These are phyloP conservation scores for Populus trichocarpa DNA, from an alignment of 441 rosid species.

Conservation along the genomic window DNA sequence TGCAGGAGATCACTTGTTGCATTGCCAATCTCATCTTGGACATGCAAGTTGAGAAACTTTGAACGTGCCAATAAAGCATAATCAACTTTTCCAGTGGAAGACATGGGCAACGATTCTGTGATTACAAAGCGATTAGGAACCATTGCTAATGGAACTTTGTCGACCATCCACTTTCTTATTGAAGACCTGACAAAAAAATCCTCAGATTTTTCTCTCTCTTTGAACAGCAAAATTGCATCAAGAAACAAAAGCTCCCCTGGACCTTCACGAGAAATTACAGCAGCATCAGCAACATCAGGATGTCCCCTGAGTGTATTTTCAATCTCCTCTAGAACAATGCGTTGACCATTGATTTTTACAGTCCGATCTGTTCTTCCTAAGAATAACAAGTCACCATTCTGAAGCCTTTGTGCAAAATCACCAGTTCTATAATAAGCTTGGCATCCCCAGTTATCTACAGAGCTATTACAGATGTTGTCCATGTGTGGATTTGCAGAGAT, in stretches of 20 bases:
- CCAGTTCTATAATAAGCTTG: slow-evolving; percentile 70
- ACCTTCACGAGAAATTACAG: slow-evolving; percentile 46
- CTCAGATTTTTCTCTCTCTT: slow-evolving; percentile 38
- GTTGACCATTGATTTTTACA: slow-evolving; percentile 75
- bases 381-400: slow-evolving; percentile 72
- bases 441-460: slow-evolving; percentile 42
- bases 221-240: slow-evolving; percentile 52
- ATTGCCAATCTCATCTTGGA: slow-evolving; percentile 29
- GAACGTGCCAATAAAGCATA: slow-evolving; percentile 49
- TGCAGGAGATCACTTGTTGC: slow-evolving; percentile 35
- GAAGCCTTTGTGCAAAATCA: slow-evolving; percentile 69
- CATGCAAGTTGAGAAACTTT: slow-evolving; percentile 18
- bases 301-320: slow-evolving; percentile 60
- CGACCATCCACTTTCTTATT: slow-evolving; percentile 56
- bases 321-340: slow-evolving; percentile 73
- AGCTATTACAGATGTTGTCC: slow-evolving; percentile 33
- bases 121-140: slow-evolving; percentile 57
- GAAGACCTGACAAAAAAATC: slow-evolving; percentile 32
- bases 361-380: slow-evolving; percentile 79
- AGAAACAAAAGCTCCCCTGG: slow-evolving; percentile 43
- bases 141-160: slow-evolving; percentile 65
- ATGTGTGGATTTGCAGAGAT: slow-evolving; percentile 46
- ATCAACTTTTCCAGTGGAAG: slow-evolving; percentile 88
- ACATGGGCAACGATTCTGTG: slow-evolving; percentile 54
- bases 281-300: slow-evolving; percentile 60